A percentile compares a stretch with the other conserved stretches of the same genome.
These are phyloP conservation scores for Sclerotinia borealis DNA, from an alignment of 2,329 filamentous ascomycete genomes.

Conservation along the genomic window DNA sequence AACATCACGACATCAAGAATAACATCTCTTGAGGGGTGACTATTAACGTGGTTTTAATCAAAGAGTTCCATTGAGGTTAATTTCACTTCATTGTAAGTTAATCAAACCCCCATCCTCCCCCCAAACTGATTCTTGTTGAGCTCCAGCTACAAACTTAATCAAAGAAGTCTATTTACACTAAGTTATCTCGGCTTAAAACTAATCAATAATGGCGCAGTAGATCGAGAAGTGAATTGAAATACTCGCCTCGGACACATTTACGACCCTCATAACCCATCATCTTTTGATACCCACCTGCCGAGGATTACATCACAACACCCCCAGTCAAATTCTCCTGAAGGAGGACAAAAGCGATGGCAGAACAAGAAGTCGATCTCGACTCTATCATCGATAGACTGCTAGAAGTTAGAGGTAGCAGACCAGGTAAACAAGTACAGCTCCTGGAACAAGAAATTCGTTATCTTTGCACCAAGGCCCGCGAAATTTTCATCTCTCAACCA, in stretches of 20 bases:
- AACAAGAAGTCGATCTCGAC: constrained; percentile 94
- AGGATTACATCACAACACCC: constrained; percentile 27
- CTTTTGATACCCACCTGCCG: constrained; percentile 20
- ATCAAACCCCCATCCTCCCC: too few species aligned
- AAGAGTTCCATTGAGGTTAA: constrained; percentile 7
- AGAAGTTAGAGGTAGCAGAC: constrained; percentile 94
- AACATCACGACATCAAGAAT: neutral
- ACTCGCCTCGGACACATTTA: neutral
- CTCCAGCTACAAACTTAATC: neutral
- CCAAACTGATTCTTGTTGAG: constrained; percentile 11
- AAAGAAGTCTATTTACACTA: neutral
- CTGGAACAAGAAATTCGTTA: constrained; percentile 94
- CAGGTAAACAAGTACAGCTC: constrained; percentile 97
- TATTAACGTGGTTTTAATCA: neutral
- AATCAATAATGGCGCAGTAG: constrained; percentile 1
- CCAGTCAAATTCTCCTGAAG: constrained; percentile 28
- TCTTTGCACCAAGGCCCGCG: constrained; percentile 95
- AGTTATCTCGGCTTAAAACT: neutral
- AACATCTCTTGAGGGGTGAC: neutral
- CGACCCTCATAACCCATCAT: neutral
- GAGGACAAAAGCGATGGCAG: constrained; percentile 53
- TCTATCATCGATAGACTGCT: constrained; percentile 98
- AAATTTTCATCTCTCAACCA: constrained; percentile 99
- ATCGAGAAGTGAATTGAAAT: constrained; percentile 8
- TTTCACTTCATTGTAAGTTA: constrained; percentile 11